A percentile compares a stretch with the other conserved stretches of the same genome.
Evolutionary conservation across 2,329 filamentous ascomycete species (phyloP).

Genomic region (Magnaporthiopsis poae): DNA sequence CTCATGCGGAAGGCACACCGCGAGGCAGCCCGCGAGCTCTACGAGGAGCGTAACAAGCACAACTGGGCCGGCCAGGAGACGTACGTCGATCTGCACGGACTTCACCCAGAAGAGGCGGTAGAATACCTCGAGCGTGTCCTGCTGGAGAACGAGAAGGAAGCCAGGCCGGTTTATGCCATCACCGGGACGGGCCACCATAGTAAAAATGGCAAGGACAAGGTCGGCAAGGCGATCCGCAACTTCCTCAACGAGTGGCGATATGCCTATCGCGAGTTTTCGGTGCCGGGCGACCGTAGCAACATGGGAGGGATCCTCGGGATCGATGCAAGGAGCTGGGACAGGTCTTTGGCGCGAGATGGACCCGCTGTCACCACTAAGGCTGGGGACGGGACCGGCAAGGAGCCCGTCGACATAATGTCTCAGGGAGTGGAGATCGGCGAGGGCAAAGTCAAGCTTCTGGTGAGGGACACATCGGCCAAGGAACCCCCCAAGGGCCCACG

Average conservation of each 20-base stretch:
- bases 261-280: slow-evolving; percentile 89
- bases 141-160: slow-evolving; percentile 65
- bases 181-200: slow-evolving; percentile 94
- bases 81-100: slow-evolving; percentile 91
- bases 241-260: slow-evolving; percentile 96
- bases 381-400: slow-evolving; percentile 30
- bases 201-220: slow-evolving; percentile 98
- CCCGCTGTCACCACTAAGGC: background rate
- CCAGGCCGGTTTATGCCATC: slow-evolving; percentile 80
- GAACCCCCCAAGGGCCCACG: slow-evolving; percentile 44
- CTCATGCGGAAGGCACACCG: slow-evolving; percentile 94
- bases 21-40: slow-evolving; percentile 82
- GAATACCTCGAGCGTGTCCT: slow-evolving; percentile 85
- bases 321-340: slow-evolving; percentile 59
- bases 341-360: slow-evolving; percentile 40
- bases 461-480: slow-evolving; percentile 37
- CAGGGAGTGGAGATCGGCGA: slow-evolving; percentile 60
- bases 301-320: slow-evolving; percentile 68
- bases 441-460: slow-evolving; percentile 55
- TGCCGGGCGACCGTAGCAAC: slow-evolving; percentile 78
- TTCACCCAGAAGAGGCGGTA: slow-evolving; percentile 95
- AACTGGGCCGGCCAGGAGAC: slow-evolving; percentile 57
- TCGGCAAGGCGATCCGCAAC: slow-evolving; percentile 81
- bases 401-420: slow-evolving; percentile 48
- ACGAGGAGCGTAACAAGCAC: slow-evolving; percentile 85